These are phyloP conservation scores for Pseudogymnoascus sp. DNA, from an alignment of 2,329 filamentous ascomycete genomes.

Conservation along the genomic window DNA sequence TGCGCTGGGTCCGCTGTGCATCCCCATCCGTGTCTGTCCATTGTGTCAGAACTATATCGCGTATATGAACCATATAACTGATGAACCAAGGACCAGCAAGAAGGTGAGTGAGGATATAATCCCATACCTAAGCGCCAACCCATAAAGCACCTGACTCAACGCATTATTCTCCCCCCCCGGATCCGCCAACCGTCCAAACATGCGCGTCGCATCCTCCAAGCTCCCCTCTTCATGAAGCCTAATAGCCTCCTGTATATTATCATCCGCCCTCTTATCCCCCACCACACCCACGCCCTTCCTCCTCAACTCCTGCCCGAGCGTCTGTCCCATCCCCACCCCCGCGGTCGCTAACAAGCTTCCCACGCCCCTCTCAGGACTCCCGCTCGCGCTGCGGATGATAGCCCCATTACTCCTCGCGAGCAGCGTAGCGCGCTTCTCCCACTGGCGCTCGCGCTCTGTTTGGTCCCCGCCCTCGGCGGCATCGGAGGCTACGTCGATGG, in stretches of 20 bases:
- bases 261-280: conserved; percentile 46
- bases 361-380: conserved; percentile 27
- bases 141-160: conserved; percentile 90
- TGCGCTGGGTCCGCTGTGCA: conserved; percentile 61
- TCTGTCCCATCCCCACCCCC: conserved; percentile 19
- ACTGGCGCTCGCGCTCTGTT: conserved; percentile 56
- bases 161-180: conserved; percentile 82
- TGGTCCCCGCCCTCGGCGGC: conserved; percentile 36
- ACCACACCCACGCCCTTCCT: conserved; percentile 26
- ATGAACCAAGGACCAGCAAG: background rate
- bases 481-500: conserved; percentile 40
- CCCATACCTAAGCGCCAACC: conserved; percentile 73
- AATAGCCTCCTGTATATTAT: conserved; percentile 91
- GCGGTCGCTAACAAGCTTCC: conserved; percentile 19
- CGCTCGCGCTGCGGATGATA: conserved; percentile 31
- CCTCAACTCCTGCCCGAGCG: conserved; percentile 17
- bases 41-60: background rate
- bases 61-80: background rate
- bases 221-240: conserved; percentile 80
- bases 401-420: conserved; percentile 56
- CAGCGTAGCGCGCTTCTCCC: conserved; percentile 91
- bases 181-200: conserved; percentile 80
- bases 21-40: conserved; percentile 79
- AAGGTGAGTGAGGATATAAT: conserved; percentile 10
- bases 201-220: conserved; percentile 66